Evolutionary conservation across 768 basidiomycete genomes (phyloP).

Genomic region (Suillus variegatus): DNA sequence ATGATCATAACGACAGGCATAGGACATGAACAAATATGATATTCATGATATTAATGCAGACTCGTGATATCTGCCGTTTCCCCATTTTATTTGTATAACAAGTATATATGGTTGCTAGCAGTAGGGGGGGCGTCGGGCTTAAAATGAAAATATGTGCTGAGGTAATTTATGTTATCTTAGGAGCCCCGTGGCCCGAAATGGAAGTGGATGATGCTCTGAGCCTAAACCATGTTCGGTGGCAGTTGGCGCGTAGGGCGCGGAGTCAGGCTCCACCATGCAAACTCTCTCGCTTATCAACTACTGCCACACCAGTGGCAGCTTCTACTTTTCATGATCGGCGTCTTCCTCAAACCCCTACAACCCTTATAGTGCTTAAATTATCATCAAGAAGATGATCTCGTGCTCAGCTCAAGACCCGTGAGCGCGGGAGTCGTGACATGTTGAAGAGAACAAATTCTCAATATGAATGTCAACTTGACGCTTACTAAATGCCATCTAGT

Average conservation of each 20-base stretch:
- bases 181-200: background rate
- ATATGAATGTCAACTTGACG: background rate
- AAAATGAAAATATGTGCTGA: background rate
- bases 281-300: background rate
- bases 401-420: background rate
- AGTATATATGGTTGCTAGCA: background rate
- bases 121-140: background rate
- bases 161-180: background rate
- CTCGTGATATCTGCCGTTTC: too few relatives aligned
- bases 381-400: background rate
- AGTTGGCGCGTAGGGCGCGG: too few relatives aligned
- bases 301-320: background rate
- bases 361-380: background rate
- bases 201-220: background rate
- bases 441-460: background rate
- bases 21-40: background rate
- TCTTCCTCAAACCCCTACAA: background rate
- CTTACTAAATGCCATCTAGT: background rate
- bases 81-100: background rate
- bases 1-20: background rate
- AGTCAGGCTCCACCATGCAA: background rate
- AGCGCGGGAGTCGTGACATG: background rate
- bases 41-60: background rate
- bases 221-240: background rate
- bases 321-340: constrained; percentile 1